Conservation (phyloP, 1,284 basidiomycete species). For the Papiliotrema fonsecae region DNA sequence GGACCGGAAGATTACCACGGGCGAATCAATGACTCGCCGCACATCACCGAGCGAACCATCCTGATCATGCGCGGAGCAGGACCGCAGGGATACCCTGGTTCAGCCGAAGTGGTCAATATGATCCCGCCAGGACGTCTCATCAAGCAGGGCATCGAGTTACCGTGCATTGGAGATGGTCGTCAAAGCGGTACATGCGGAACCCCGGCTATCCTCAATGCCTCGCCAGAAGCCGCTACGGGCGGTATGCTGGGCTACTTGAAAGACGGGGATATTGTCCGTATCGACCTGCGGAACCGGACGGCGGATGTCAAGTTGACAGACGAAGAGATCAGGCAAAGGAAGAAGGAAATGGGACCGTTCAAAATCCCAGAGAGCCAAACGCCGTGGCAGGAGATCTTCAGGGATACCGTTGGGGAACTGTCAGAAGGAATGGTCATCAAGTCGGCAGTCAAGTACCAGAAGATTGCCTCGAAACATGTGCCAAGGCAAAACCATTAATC, state of each 20-base stretch:
- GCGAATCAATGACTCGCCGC: conserved; percentile 30
- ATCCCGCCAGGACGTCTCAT: conserved; percentile 45
- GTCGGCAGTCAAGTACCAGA: conserved; percentile 42
- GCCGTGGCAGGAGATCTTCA: conserved; percentile 48
- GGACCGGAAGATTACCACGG: conserved; percentile 47
- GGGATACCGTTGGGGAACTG: conserved; percentile 37
- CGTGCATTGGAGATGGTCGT: conserved; percentile 46
- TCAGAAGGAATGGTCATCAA: conserved; percentile 47
- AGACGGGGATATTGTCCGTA: conserved; percentile 44
- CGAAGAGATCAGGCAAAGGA: conserved; percentile 36
- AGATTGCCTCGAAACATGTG: conserved; percentile 41
- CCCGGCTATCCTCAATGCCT: conserved; percentile 46
- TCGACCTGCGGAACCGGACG: conserved; percentile 39
- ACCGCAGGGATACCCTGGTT: conserved; percentile 43
- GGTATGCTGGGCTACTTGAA: conserved; percentile 44
- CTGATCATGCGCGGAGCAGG: conserved; percentile 47
- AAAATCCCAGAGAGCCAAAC: conserved; percentile 37
- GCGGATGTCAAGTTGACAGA: conserved; percentile 34
- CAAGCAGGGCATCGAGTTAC: conserved; percentile 43
- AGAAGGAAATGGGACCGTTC: conserved; percentile 34
- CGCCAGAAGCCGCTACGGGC: conserved; percentile 44
- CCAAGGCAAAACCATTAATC: conserved; percentile 45
- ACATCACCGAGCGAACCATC: conserved; percentile 34
- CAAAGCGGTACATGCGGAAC: conserved; percentile 46
- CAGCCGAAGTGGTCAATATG: conserved; percentile 48